phyloP scores from a whole-genome alignment of 225 moss, liverwort and hornwort genomes.

The Lunularia cruciata region DNA sequence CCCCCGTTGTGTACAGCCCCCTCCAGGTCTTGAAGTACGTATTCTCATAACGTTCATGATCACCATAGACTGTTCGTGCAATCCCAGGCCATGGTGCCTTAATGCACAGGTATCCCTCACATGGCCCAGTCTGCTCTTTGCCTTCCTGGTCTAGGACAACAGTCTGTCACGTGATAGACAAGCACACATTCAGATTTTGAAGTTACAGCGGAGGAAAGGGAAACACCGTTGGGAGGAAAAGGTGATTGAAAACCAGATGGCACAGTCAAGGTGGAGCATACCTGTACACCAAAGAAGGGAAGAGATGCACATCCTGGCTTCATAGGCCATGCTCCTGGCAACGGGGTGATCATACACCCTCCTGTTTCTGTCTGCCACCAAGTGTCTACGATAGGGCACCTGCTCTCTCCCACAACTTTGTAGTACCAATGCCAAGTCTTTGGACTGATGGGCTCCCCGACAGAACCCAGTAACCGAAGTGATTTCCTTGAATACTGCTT shows the following conservation, averaged over 20 bases:
- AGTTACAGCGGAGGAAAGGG: background rate
- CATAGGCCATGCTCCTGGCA: constrained; percentile 56
- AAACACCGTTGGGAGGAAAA: background rate
- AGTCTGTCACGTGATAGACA: constrained; percentile 41
- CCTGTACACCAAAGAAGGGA: constrained; percentile 56
- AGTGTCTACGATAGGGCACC: constrained; percentile 53
- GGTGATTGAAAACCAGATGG: background rate
- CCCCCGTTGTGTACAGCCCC: constrained; percentile 72
- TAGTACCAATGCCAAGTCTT: constrained; percentile 54
- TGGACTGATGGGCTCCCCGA: constrained; percentile 49
- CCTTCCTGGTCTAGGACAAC: constrained; percentile 65
- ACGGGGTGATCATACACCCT: constrained; percentile 42
- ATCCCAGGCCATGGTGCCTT: constrained; percentile 80
- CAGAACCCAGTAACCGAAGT: constrained; percentile 46
- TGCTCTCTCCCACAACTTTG: constrained; percentile 42
- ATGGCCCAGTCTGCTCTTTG: constrained; percentile 63
- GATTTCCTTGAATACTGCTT: constrained; percentile 38
- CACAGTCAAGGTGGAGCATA: constrained; percentile 20
- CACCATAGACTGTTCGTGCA: constrained; percentile 64
- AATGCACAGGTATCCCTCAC: constrained; percentile 69
- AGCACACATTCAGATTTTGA: too few relatives aligned
- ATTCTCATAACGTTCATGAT: constrained; percentile 65
- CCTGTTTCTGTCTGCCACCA: constrained; percentile 65
- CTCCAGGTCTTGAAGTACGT: constrained; percentile 69
- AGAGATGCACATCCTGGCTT: constrained; percentile 54